Evolutionary conservation across 208 protist species (phyloP), one percentile per base, ranked within the genome.

Genomic region (Trypanosoma mega): DNA sequence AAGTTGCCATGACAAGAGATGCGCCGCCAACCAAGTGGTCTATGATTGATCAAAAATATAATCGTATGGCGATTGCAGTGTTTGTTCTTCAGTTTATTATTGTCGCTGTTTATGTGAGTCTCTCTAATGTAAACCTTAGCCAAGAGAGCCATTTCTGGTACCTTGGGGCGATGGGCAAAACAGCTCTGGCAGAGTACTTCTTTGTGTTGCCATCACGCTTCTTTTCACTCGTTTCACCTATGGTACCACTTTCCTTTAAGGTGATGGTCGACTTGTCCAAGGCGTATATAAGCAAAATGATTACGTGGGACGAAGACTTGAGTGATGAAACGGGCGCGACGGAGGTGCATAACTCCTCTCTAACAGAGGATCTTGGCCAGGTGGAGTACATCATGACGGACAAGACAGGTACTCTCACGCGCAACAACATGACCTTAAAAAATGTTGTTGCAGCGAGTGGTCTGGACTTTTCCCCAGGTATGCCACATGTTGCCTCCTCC

Each of bases 231-330:
- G 91, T 90, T 12, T 94, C 92, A 4, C 80, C 93, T 3, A 98
- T 98, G 81, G 96, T 98, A 51, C 96, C 97, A 9, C 93, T 98
- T 29, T 97, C 91, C 31, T 88, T 98, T 68, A 98, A 98, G 57
- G 92, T 98, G 11, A 96, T 91, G 60, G 50, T 96, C 1, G 93
- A 98, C 68, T 72, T 97, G 33, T 92, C 80, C 8, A 98, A 97
- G 74, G 88, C 85, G 14, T 80, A 89, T 54, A 80, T 97, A 43
- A 87, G 91, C 36, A 57, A 62, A 58, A 64, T 83, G 26, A 97
- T 98, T 21, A 73, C 68, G 27, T 95, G 92, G 84, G 97, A 98
- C 63, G 50, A 80, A 12, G 53, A 78, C 5, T 87, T 98, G 49
- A 51, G 86, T 18, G 62, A 86, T 55, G 63, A 63, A 2, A 59